Conservation (phyloP, 208 protist species). For the Naegleria lovaniensis region DNA sequence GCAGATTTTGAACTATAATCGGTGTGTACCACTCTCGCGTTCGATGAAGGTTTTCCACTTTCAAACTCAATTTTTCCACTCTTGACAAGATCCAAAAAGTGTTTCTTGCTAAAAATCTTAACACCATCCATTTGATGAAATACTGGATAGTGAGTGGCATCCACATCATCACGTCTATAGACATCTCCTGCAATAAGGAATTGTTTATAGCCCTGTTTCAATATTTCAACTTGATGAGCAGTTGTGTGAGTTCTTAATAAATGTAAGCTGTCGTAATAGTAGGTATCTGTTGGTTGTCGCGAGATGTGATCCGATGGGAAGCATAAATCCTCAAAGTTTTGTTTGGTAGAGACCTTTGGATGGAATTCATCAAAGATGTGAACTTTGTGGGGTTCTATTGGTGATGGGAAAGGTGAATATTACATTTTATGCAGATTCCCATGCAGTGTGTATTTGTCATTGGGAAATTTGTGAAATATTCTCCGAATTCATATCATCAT, state of each 20-base stretch:
- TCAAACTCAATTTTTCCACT: neutral
- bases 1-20: neutral
- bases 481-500: too few relatives aligned
- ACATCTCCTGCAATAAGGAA: constrained; percentile 70
- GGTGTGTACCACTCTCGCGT: neutral
- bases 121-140: constrained; percentile 70
- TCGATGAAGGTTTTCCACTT: neutral
- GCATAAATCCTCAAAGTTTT: constrained; percentile 60
- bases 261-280: constrained; percentile 47
- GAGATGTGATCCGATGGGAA: constrained; percentile 50
- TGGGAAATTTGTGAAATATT: too few relatives aligned
- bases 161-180: constrained; percentile 70
- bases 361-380: constrained; percentile 29
- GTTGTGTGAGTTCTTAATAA: constrained; percentile 56
- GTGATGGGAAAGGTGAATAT: too few relatives aligned
- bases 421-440: too few relatives aligned
- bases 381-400: neutral
- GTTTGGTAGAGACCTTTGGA: constrained; percentile 37
- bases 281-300: constrained; percentile 52
- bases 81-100: neutral
- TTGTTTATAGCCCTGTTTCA: constrained; percentile 31
- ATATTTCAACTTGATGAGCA: constrained; percentile 56
- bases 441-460: too few relatives aligned
- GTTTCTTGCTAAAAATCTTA: constrained; percentile 34
- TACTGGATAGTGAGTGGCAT: constrained; percentile 63